Evolutionary conservation across 106 monocot species (phyloP), one percentile per base, ranked within the genome.

Genomic region (Narthecium ossifragum): DNA sequence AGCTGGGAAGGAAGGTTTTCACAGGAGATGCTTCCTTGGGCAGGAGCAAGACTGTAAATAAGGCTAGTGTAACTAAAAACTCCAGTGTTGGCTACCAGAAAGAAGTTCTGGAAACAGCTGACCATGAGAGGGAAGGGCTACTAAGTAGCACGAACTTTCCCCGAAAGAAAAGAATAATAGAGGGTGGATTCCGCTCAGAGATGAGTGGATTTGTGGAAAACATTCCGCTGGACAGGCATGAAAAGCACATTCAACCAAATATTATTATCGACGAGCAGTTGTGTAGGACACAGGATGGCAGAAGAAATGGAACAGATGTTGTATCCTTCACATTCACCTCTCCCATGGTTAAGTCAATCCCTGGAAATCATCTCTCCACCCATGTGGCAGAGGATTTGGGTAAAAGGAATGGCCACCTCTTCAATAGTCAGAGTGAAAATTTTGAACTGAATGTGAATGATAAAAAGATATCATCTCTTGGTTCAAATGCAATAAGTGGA

Each of bases 271-370:
- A 72, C 54, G 71, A 81, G 36, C 78, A 71, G 17, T 33, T 51
- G 47, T 61, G 58, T 57, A 57, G 43, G 67, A 55, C 30, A 2
- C 54, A 66, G 23, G 55, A 75, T 55, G 75, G 62, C 18, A 68
- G 61, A 79, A 82, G 55, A 47, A 47, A 64, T 55, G 67, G 52
- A 49, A 56, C 67, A 26, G 82, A 87, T 59, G 71, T 87, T 57
- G 87, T 82, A 57, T 82, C 78, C 15, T 87, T 87, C 51, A 79
- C 87, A 53, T 82, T 87, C 68, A 82, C 78, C 11, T 73, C 87
- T 26, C 87, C 87, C 25, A 45, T 79, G 33, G 61, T 69, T 31
- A 87, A 82, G 63, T 15, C 64, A 13, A 23, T 46, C 29, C 17
- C 51, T 53, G 58, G 49, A 52, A 17, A 13, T 15, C 53, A 49